phyloP scores from a whole-genome alignment of 352 stramenopile species.

The Globisporangium camurandrum region DNA sequence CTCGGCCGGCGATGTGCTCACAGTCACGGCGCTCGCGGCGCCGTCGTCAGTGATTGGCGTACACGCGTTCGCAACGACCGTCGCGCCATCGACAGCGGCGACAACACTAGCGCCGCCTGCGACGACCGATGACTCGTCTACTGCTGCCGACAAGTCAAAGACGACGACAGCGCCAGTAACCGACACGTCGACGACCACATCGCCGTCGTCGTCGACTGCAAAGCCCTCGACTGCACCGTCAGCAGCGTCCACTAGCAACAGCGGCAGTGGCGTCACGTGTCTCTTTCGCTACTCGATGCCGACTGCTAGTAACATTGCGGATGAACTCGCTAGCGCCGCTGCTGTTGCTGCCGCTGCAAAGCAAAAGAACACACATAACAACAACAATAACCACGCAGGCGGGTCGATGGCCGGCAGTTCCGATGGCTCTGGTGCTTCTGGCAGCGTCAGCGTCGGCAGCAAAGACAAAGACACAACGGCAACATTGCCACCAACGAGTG shows the following conservation, averaged over 20 bases:
- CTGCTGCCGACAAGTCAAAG: neutral
- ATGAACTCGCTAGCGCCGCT: constrained; percentile 18
- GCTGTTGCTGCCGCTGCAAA: too few relatives aligned
- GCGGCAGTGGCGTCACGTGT: constrained; percentile 22
- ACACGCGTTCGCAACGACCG: constrained; percentile 8
- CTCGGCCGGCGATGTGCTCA: constrained; percentile 7
- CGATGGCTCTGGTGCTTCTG: constrained; percentile 10
- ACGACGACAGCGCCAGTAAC: constrained; percentile 3
- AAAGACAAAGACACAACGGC: constrained; percentile 5
- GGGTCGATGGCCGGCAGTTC: too few relatives aligned
- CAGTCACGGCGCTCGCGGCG: constrained; percentile 4
- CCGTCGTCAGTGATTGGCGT: constrained; percentile 1
- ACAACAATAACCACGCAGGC: too few relatives aligned
- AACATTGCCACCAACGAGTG: constrained; percentile 2
- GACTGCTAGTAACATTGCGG: constrained; percentile 35
- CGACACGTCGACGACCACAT: constrained; percentile 2
- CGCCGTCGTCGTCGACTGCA: constrained; percentile 3
- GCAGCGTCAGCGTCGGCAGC: constrained; percentile 10
- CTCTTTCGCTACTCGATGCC: constrained; percentile 50
- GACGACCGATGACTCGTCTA: constrained; percentile 6
- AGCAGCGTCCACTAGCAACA: constrained; percentile 4
- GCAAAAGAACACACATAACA: too few relatives aligned
- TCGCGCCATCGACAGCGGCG: neutral
- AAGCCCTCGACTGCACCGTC: too few relatives aligned
- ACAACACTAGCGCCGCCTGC: neutral